A percentile compares a stretch with the other conserved stretches of the same genome.
Evolutionary conservation across 495 filamentous ascomycete genomes (phyloP).

Genomic region (Cenococcum geophilum): DNA sequence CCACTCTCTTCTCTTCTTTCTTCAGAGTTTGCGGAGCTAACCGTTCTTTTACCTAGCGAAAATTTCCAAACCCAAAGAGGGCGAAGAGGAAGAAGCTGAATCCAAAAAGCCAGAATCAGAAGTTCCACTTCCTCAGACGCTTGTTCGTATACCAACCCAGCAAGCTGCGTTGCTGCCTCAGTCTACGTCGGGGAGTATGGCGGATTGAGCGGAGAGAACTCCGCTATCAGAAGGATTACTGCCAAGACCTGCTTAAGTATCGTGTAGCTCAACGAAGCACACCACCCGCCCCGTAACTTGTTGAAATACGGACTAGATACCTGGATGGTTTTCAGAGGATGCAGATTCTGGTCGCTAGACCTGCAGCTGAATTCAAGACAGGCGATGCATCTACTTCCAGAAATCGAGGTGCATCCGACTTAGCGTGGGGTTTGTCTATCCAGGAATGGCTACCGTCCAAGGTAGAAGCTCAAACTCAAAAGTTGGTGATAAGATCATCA

Average conservation of each 20-base stretch:
- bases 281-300: no score
- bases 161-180: constrained; percentile 39
- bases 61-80: constrained; percentile 55
- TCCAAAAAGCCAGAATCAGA: constrained; percentile 39
- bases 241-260: background rate
- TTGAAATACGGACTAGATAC: no score
- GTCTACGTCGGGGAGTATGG: constrained; percentile 18
- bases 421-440: no score
- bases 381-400: no score
- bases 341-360: no score
- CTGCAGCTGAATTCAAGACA: no score
- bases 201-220: constrained; percentile 13
- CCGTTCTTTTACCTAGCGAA: constrained; percentile 43
- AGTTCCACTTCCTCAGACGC: constrained; percentile 64
- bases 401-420: no score
- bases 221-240: background rate
- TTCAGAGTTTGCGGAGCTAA: background rate
- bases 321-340: no score
- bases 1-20: background rate
- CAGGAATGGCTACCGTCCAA: no score
- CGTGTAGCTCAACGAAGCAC: no score
- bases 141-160: constrained; percentile 73
- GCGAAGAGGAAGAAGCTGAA: constrained; percentile 38
- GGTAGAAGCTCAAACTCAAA: no score
- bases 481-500: no score